Evolutionary conservation across 2,329 filamentous ascomycete species (phyloP).

Genomic region (Diplodia intermedia): DNA sequence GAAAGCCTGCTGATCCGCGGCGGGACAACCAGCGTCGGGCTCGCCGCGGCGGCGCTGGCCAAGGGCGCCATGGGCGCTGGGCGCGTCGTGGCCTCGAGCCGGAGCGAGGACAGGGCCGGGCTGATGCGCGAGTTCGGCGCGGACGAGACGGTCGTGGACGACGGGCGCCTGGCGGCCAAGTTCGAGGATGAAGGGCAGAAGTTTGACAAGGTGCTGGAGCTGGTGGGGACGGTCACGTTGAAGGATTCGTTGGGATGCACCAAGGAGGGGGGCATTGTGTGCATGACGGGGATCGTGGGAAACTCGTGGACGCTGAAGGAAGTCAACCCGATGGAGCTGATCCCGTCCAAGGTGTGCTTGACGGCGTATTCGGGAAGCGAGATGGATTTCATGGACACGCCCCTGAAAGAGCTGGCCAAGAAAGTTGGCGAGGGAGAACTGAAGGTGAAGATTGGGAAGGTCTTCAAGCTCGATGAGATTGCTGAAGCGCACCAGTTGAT

Average conservation of each 20-base stretch:
- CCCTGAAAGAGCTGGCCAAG: slow-evolving; percentile 49
- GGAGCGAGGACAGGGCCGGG: slow-evolving; percentile 39
- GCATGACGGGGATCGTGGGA: slow-evolving; percentile 56
- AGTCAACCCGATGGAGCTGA: slow-evolving; percentile 53
- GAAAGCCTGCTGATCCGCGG: slow-evolving; percentile 58
- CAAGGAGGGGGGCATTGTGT: slow-evolving; percentile 51
- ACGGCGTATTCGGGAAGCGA: slow-evolving; percentile 50
- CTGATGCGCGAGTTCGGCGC: slow-evolving; percentile 52
- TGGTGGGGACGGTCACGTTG: slow-evolving; percentile 54
- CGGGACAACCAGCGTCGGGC: slow-evolving; percentile 57
- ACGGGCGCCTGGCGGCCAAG: slow-evolving; percentile 49
- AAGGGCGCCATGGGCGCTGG: slow-evolving; percentile 47
- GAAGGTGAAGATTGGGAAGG: slow-evolving; percentile 52
- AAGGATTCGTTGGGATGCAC: slow-evolving; percentile 54
- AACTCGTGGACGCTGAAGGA: slow-evolving; percentile 51
- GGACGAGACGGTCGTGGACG: slow-evolving; percentile 55
- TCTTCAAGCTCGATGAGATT: slow-evolving; percentile 55
- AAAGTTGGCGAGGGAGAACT: slow-evolving; percentile 50
- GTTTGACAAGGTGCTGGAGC: slow-evolving; percentile 57
- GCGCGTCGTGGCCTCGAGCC: slow-evolving; percentile 52
- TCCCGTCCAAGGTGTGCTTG: slow-evolving; percentile 51
- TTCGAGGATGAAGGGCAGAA: slow-evolving; percentile 43
- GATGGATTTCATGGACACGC: slow-evolving; percentile 52
- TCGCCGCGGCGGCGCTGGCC: slow-evolving; percentile 56
- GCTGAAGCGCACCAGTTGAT: slow-evolving; percentile 55